Evolutionary conservation across 2,329 filamentous ascomycete species (phyloP).

Genomic region (Paracoccidioides lutzii): DNA sequence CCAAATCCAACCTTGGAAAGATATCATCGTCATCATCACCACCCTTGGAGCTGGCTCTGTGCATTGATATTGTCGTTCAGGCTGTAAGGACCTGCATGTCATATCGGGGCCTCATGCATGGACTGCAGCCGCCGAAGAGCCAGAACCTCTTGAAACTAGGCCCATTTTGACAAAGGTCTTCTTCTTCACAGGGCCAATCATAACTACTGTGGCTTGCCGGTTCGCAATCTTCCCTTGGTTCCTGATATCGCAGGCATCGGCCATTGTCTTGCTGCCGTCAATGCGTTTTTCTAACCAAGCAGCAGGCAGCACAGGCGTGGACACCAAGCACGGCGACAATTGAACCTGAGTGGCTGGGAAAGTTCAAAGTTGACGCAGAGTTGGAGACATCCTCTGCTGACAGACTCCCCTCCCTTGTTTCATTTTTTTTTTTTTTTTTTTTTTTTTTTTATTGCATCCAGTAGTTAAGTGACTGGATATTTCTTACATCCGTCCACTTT

Average conservation of each 20-base stretch:
- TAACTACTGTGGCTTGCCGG: neutral
- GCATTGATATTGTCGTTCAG: neutral
- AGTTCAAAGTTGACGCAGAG: neutral
- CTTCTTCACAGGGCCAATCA: neutral
- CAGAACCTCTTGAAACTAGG: neutral
- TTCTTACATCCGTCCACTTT: neutral
- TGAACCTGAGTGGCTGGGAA: neutral
- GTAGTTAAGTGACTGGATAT: neutral
- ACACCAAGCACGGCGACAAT: neutral
- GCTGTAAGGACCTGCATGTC: slow-evolving; percentile 11
- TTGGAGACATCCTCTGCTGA: neutral
- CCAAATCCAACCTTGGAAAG: no score
- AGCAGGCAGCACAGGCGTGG: neutral
- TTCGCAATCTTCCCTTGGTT: neutral
- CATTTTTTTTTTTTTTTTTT: neutral
- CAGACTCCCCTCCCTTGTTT: neutral
- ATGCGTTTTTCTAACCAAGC: neutral
- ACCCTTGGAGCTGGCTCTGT: neutral
- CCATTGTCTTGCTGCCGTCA: neutral
- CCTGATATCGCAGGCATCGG: neutral
- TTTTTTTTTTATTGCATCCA: neutral
- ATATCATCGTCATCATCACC: neutral
- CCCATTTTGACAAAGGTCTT: neutral
- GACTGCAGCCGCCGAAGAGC: slow-evolving; percentile 15
- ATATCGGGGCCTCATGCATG: slow-evolving; percentile 20